Conservation (phyloP, 129 eudicot species). For the Flaveria linearis region DNA sequence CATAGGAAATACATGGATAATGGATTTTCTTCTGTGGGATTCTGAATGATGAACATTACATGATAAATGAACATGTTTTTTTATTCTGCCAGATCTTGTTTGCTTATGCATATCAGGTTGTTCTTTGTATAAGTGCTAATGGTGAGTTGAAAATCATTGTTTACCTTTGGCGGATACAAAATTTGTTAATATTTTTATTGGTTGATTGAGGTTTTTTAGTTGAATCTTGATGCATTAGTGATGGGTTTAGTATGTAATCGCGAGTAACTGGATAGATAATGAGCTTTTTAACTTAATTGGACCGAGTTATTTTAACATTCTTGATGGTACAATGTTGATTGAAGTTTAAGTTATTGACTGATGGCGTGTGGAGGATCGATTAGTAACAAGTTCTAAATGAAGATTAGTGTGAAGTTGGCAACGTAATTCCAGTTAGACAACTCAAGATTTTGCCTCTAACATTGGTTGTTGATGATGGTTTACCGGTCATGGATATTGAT, state of each 20-base stretch:
- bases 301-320: background rate
- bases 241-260: background rate
- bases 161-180: no score
- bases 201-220: no score
- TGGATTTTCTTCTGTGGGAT: no score
- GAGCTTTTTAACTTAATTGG: background rate
- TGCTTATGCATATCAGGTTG: no score
- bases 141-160: no score
- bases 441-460: conserved; percentile 15
- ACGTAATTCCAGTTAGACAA: conserved; percentile 41
- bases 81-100: no score
- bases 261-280: background rate
- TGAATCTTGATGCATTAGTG: no score
- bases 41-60: no score
- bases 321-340: conserved; percentile 7
- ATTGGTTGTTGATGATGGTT: conserved; percentile 37
- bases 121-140: no score
- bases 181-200: no score
- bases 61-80: no score
- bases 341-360: conserved; percentile 62
- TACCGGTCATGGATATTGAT: conserved; percentile 37
- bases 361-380: conserved; percentile 54
- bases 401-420: conserved; percentile 50
- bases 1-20: no score
- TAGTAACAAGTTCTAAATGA: conserved; percentile 35